phyloP scores from a whole-genome alignment of 768 basidiomycete genomes.

The Lentinula aciculospora region DNA sequence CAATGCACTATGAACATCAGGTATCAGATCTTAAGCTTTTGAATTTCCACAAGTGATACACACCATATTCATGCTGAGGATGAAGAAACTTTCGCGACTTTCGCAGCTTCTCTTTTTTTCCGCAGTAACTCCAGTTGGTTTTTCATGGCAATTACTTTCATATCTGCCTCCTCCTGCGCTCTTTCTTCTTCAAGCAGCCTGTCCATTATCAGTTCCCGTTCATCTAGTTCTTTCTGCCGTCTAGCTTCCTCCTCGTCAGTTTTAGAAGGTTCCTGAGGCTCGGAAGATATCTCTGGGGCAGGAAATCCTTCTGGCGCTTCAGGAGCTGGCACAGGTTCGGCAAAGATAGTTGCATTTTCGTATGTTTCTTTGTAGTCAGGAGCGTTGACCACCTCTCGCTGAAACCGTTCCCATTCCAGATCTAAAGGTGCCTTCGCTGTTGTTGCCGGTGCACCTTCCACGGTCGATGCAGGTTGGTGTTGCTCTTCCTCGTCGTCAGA shows the following conservation, averaged over 20 bases:
- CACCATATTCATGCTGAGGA: not conserved
- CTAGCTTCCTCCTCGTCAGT: constrained; percentile 41
- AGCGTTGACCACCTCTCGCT: constrained; percentile 51
- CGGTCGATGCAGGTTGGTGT: constrained; percentile 5
- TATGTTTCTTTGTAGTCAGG: constrained; percentile 45
- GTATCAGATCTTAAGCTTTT: not conserved
- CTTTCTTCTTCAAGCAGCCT: constrained; percentile 79
- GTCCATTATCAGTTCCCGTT: constrained; percentile 82
- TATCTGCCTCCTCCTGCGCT: constrained; percentile 85
- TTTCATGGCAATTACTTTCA: constrained; percentile 63
- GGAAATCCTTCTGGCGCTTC: constrained; percentile 47
- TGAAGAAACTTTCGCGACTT: constrained; percentile 10
- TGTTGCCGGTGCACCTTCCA: constrained; percentile 14
- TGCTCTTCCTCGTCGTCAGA: constrained; percentile 19
- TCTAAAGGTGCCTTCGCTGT: constrained; percentile 40
- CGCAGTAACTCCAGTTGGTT: constrained; percentile 56
- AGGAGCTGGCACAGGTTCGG: constrained; percentile 55
- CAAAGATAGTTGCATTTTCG: constrained; percentile 64
- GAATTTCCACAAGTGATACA: not conserved
- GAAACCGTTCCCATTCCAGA: constrained; percentile 70
- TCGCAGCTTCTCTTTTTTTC: constrained; percentile 34
- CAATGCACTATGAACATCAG: not conserved
- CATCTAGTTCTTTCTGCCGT: constrained; percentile 57
- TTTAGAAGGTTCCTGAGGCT: constrained; percentile 22
- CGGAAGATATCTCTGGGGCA: constrained; percentile 19